Evolutionary conservation across 768 basidiomycete species (phyloP).

Genomic region (Amanita molliuscula): DNA sequence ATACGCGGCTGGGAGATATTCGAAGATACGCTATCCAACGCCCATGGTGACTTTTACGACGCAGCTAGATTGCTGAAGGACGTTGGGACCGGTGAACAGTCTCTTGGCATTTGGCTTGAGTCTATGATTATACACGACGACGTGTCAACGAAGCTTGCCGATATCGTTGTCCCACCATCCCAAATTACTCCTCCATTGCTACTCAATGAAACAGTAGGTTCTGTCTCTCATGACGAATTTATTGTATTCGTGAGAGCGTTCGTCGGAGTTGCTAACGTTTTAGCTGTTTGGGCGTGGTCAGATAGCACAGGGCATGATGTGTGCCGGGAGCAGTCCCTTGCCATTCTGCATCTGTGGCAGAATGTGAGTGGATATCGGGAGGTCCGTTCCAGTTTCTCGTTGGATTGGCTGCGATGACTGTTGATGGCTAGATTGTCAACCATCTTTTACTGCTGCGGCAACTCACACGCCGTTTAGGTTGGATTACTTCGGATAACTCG

Average conservation of each 20-base stretch:
- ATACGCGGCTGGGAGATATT: slow-evolving; percentile 51
- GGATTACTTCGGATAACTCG: slow-evolving; percentile 56
- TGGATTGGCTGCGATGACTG: background rate
- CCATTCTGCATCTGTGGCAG: slow-evolving; percentile 59
- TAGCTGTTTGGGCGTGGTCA: slow-evolving; percentile 72
- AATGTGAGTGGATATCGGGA: slow-evolving; percentile 61
- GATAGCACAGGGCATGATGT: slow-evolving; percentile 60
- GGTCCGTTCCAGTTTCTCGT: slow-evolving; percentile 25
- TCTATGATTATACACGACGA: slow-evolving; percentile 54
- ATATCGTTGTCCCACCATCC: slow-evolving; percentile 25
- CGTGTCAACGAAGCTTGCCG: slow-evolving; percentile 33
- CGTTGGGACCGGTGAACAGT: slow-evolving; percentile 51
- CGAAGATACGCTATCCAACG: slow-evolving; percentile 48
- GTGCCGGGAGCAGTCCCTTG: slow-evolving; percentile 55
- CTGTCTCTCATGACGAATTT: slow-evolving; percentile 44
- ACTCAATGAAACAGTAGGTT: slow-evolving; percentile 18
- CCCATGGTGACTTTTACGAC: slow-evolving; percentile 36
- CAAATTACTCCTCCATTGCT: slow-evolving; percentile 27
- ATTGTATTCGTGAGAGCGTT: slow-evolving; percentile 54
- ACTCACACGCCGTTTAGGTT: slow-evolving; percentile 60
- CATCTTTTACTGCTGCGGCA: slow-evolving; percentile 64
- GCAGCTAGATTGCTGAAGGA: slow-evolving; percentile 49
- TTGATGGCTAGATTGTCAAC: slow-evolving; percentile 51
- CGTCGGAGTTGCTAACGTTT: slow-evolving; percentile 54
- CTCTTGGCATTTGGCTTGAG: slow-evolving; percentile 65